Conservation (phyloP, 768 basidiomycete species). For the Pulveroboletus sp. region DNA sequence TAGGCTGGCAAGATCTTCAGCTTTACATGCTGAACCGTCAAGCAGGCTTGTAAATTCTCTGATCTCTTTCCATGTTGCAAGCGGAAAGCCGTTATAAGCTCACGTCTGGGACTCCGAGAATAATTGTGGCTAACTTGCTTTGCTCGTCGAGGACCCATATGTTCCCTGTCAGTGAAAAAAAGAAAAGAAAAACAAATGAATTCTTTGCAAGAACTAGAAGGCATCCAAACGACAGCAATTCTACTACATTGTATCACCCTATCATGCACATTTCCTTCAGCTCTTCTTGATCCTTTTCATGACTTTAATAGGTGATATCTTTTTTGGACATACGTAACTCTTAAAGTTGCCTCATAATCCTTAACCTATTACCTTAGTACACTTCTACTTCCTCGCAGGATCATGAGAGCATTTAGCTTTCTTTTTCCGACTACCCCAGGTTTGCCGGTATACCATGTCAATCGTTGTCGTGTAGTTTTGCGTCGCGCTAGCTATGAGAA, state of each 20-base stretch:
- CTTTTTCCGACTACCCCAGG: background rate
- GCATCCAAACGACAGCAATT: constrained; percentile 25
- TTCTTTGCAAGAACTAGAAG: constrained; percentile 27
- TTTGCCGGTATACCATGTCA: constrained; percentile 18
- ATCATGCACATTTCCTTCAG: constrained; percentile 12
- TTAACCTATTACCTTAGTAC: constrained; percentile 13
- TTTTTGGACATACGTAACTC: background rate
- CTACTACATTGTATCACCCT: constrained; percentile 23
- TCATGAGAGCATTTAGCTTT: constrained; percentile 1
- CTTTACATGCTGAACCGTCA: constrained; percentile 75
- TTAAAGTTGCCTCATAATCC: background rate
- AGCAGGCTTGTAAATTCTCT: constrained; percentile 47
- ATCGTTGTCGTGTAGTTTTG: constrained; percentile 23
- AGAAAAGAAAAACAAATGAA: constrained; percentile 7
- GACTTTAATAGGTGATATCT: background rate
- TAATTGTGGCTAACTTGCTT: background rate
- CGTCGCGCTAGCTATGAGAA: constrained; percentile 24
- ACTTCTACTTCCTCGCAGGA: constrained; percentile 8
- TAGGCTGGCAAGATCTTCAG: constrained; percentile 78
- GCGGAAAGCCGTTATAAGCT: background rate
- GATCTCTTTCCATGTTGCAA: background rate
- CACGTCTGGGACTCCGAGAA: background rate
- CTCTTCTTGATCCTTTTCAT: constrained; percentile 4
- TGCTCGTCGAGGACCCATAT: constrained; percentile 2
- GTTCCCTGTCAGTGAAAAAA: constrained; percentile 6